phyloP scores from a whole-genome alignment of 2,329 filamentous ascomycete genomes.

The Aspergillus melleus region DNA sequence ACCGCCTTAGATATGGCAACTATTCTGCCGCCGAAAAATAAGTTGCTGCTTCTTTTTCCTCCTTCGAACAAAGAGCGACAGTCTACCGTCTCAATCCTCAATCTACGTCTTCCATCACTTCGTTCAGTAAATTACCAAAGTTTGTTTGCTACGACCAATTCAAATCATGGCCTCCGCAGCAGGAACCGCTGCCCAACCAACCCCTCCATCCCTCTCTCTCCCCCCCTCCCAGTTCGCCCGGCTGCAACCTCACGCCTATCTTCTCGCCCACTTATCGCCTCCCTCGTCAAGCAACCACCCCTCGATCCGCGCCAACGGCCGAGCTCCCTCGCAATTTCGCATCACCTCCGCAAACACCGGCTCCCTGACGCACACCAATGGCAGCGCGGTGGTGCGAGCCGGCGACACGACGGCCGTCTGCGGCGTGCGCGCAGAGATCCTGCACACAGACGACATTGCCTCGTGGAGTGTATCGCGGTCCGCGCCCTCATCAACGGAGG shows the following conservation, averaged over 20 bases:
- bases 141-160: background rate
- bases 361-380: constrained; percentile 84
- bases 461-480: constrained; percentile 46
- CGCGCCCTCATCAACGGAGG: constrained; percentile 35
- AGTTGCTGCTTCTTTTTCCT: constrained; percentile 18
- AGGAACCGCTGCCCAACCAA: constrained; percentile 23
- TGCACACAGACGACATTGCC: constrained; percentile 72
- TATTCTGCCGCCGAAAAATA: constrained; percentile 23
- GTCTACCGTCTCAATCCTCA: background rate
- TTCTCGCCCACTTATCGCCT: constrained; percentile 81
- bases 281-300: constrained; percentile 48
- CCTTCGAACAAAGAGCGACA: constrained; percentile 6
- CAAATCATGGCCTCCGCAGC: constrained; percentile 24
- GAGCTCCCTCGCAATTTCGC: constrained; percentile 68
- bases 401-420: constrained; percentile 95
- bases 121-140: background rate
- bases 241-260: constrained; percentile 83
- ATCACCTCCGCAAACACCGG: constrained; percentile 75
- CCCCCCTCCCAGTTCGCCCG: constrained; percentile 76
- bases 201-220: constrained; percentile 52
- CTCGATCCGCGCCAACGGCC: constrained; percentile 77
- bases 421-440: constrained; percentile 82
- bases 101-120: background rate
- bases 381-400: constrained; percentile 81
- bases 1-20: constrained; percentile 15